These are phyloP conservation scores for Aspergillus fijiensis DNA, from an alignment of 2,329 filamentous ascomycete species.

Conservation along the genomic window DNA sequence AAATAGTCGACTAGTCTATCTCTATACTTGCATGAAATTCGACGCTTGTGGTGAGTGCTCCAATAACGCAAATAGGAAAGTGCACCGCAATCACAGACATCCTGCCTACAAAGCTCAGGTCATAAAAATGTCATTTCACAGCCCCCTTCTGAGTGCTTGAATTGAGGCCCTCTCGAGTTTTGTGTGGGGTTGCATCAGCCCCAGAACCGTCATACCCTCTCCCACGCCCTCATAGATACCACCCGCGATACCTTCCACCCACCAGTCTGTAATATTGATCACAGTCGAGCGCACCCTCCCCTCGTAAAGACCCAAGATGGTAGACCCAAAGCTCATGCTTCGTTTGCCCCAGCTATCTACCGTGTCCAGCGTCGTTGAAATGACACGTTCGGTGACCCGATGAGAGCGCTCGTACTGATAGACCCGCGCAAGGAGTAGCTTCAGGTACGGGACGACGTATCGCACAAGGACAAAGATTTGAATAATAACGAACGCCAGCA, in stretches of 20 bases:
- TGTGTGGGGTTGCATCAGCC: conserved; percentile 25
- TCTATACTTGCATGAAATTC: background rate
- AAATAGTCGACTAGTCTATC: background rate
- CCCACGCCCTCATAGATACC: conserved; percentile 65
- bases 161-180: conserved; percentile 11
- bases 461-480: conserved; percentile 60
- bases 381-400: conserved; percentile 60
- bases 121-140: background rate
- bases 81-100: background rate
- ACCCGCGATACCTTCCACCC: conserved; percentile 62
- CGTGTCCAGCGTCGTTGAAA: conserved; percentile 53
- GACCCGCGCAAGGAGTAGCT: conserved; percentile 53
- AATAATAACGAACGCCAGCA: conserved; percentile 57
- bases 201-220: conserved; percentile 53
- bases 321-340: conserved; percentile 53
- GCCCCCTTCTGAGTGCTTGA: background rate
- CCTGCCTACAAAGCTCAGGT: background rate
- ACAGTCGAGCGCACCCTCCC: conserved; percentile 63
- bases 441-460: conserved; percentile 61
- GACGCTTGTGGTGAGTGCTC: background rate
- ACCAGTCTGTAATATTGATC: conserved; percentile 59
- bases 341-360: conserved; percentile 56
- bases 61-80: background rate
- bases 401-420: conserved; percentile 66
- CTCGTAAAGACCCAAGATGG: conserved; percentile 61